These are phyloP conservation scores for Polyplosphaeria fusca DNA, from an alignment of 495 filamentous ascomycete genomes.

Conservation along the genomic window DNA sequence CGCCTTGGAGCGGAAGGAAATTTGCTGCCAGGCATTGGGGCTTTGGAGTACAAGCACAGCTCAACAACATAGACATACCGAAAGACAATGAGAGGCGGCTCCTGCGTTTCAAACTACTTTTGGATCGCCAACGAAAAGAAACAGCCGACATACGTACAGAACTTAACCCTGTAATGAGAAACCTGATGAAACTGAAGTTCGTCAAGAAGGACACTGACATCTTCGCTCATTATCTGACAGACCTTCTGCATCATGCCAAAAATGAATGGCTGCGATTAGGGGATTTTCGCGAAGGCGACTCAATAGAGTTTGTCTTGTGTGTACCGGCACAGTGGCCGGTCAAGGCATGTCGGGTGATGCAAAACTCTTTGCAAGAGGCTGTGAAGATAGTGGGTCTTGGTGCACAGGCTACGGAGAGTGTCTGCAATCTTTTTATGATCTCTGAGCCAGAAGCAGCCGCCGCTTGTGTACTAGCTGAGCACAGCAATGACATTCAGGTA, in stretches of 20 bases:
- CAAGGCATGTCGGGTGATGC: conserved; percentile 38
- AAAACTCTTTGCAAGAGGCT: conserved; percentile 36
- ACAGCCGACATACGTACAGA: neutral
- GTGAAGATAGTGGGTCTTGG: conserved; percentile 28
- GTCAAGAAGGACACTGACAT: conserved; percentile 27
- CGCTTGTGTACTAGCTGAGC: conserved; percentile 33
- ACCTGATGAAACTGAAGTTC: conserved; percentile 10
- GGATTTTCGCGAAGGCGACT: conserved; percentile 7
- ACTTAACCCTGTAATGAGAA: neutral
- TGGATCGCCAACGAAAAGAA: neutral
- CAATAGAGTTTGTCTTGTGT: conserved; percentile 34
- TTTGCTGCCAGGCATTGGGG: conserved; percentile 5
- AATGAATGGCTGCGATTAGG: conserved; percentile 19
- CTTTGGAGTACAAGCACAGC: conserved; percentile 6
- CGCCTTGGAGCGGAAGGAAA: too few relatives aligned
- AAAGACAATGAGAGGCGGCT: neutral
- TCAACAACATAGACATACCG: neutral
- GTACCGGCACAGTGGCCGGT: conserved; percentile 39
- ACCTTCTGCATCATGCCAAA: conserved; percentile 28
- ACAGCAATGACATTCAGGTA: conserved; percentile 17
- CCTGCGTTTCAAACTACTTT: neutral
- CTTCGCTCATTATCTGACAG: conserved; percentile 34
- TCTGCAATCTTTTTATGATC: conserved; percentile 37
- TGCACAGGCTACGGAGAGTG: conserved; percentile 1
- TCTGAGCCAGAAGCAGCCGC: conserved; percentile 41